phyloP scores from a whole-genome alignment of 2,329 filamentous ascomycete genomes.

The Dactylonectria macrodidyma region DNA sequence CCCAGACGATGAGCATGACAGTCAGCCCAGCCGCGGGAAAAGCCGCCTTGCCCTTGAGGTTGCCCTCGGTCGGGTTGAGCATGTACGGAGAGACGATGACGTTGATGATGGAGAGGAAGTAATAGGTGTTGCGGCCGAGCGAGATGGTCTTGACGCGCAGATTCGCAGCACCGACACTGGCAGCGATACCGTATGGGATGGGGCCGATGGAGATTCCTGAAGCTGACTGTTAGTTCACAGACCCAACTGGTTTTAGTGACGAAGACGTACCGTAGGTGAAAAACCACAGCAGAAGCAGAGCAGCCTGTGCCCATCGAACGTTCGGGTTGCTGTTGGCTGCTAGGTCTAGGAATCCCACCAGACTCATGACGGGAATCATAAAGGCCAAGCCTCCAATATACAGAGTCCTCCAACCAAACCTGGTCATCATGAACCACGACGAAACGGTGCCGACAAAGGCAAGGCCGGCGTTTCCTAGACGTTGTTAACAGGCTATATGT shows the following conservation, averaged over 20 bases:
- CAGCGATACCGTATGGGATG: conserved; percentile 22
- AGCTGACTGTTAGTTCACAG: neutral
- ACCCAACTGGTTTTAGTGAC: too few species aligned
- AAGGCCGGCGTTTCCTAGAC: conserved; percentile 51
- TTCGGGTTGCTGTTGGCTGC: conserved; percentile 8
- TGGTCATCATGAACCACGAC: conserved; percentile 52
- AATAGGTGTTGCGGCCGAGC: conserved; percentile 26
- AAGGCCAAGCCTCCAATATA: conserved; percentile 56
- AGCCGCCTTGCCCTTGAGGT: conserved; percentile 25
- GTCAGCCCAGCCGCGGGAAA: conserved; percentile 19
- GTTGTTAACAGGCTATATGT: neutral
- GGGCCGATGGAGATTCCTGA: conserved; percentile 16
- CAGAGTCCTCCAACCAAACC: conserved; percentile 25
- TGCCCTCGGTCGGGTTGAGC: conserved; percentile 20
- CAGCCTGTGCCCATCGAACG: conserved; percentile 24
- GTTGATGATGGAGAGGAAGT: conserved; percentile 23
- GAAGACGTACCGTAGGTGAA: conserved; percentile 23
- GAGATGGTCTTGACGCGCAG: conserved; percentile 27
- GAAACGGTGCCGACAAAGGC: conserved; percentile 57
- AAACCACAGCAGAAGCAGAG: conserved; percentile 26
- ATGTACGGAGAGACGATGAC: conserved; percentile 25
- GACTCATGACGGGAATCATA: conserved; percentile 52
- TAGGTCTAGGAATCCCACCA: conserved; percentile 52
- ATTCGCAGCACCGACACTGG: conserved; percentile 18
- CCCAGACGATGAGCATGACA: conserved; percentile 18